Evolutionary conservation across 805 yeast genomes (phyloP).

Genomic region (Zygoascus flipseniorum): DNA sequence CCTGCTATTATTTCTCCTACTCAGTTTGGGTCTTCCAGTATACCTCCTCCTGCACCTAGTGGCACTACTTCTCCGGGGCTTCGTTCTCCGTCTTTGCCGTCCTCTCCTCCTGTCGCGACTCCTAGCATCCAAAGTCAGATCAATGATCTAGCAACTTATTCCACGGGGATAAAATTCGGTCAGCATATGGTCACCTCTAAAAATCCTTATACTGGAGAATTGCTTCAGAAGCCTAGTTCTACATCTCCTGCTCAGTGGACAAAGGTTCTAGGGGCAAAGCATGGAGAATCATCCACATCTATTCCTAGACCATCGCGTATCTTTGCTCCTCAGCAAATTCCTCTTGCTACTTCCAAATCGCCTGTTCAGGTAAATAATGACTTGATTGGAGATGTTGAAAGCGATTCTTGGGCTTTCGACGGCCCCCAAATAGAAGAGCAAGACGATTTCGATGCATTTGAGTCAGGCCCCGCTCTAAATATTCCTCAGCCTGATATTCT

Average conservation of each 20-base stretch:
- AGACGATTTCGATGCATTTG: conserved; percentile 26
- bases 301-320: not conserved
- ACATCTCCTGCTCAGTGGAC: conserved; percentile 14
- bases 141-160: conserved; percentile 4
- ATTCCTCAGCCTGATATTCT: conserved; percentile 25
- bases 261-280: conserved; percentile 5
- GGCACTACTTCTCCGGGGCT: not conserved
- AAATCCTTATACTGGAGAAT: conserved; percentile 1
- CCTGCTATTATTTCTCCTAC: not conserved
- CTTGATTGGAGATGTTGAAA: not conserved
- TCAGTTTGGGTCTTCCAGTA: not conserved
- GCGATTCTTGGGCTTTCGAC: conserved; percentile 4
- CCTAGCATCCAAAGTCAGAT: conserved; percentile 1
- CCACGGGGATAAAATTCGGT: conserved; percentile 13
- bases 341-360: not conserved
- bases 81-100: not conserved
- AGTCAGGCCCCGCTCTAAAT: conserved; percentile 4
- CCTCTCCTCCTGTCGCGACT: not conserved
- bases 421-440: not conserved
- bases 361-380: not conserved
- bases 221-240: not conserved
- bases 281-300: not conserved
- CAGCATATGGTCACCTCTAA: conserved; percentile 12
- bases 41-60: not conserved
- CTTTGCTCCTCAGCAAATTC: not conserved